Evolutionary conservation across 108 stramenopile genomes (phyloP), one percentile per base, ranked within the genome.

Genomic region (Nannochloropsis salina): DNA sequence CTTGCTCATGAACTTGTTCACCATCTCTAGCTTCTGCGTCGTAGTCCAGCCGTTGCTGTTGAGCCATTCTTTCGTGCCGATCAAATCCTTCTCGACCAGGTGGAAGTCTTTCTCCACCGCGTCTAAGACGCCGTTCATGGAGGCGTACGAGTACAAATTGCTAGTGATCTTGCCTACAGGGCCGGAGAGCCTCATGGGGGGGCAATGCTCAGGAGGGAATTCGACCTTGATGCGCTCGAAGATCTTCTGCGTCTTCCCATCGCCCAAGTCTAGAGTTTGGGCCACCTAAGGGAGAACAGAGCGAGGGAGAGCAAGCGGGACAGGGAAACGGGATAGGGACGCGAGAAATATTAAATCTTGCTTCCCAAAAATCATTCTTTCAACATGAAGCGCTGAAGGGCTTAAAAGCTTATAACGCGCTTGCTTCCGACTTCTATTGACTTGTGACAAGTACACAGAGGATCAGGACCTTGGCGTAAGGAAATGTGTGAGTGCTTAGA

Each of bases 181-280:
- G 20, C 61, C 61, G 20, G 61, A 15, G 6, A 74, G 61, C 61
- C n/a, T 74, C 61, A 74, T 74, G n/a, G 61, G 61, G 61, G 61
- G 61, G 61, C 20, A n/a, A 74, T 74, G 61, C 61, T 74, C 61
- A 74, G 61, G 61, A 74, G 61, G 61, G 61, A n/a, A n/a, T n/a
- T 74, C 61, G 6, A 74, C 61, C 61, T 74, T 74, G n/a, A 74
- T 74, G 61, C 61, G 61, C 61, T 74, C 61, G 61, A 74, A 74
- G 6, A 74, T 74, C 61, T 74, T 74, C n/a, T 74, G 61, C 61
- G 61, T 74, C 61, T 74, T 74, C 61, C 61, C 61, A n/a, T 74
- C 61, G 6, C 61, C 61, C 15, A 74, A n/a, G 8, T 74, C 61
- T 74, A 74, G 61, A 15, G 61, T 74, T 74, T 74, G 61, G 6